Evolutionary conservation across 768 basidiomycete species (phyloP), one percentile per base, ranked within the genome.

Genomic region (Phlebiopsis flavidoalba): DNA sequence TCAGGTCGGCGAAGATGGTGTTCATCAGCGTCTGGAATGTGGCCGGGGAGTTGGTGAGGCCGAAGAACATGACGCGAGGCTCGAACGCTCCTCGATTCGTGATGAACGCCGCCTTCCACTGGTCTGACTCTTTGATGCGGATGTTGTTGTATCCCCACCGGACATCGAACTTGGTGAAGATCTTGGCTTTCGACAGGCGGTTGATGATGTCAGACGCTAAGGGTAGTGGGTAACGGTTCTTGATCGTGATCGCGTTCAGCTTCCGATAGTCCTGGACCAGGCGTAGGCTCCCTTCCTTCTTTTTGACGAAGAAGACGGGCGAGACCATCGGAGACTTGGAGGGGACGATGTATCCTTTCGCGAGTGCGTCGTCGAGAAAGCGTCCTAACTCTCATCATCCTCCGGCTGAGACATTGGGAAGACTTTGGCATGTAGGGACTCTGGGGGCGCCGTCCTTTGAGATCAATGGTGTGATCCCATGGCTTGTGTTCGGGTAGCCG

Each of bases 11-110:
- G 50, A 76, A 69, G 5, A 75, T 57, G 63, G 68, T 64, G 62
- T 75, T 71, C 67, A 73, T 73, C 64, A 73, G 69, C 0, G 47
- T 56, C 43, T 75, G 72, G 62, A 81, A 73, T 0, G 65, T 71
- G 0, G 63, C 65, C 0, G 64, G 71, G 5, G 50, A 57, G 53
- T 71, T 69, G 0, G 47, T 24, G 0, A 73, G 53, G 0, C 70
- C 63, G 53, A 72, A 73, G 63, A 69, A 72, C 71, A 72, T 72
- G 19, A 72, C 68, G 2, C 61, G 12, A 0, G 71, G 70, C 59
- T 72, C 64, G 36, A 61, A 72, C 3, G 71, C 60, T 3, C 70
- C 70, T 1, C 45, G 37, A 14, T 67, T 66, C 5, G 70, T 74
- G 6, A 53, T 45, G 47, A 76, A 77, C 0, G 72, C 73, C 0